A percentile compares a stretch with the other conserved stretches of the same genome.
phyloP scores from a whole-genome alignment of 768 basidiomycete genomes.

The Chalciporus pseudorubinellus region DNA sequence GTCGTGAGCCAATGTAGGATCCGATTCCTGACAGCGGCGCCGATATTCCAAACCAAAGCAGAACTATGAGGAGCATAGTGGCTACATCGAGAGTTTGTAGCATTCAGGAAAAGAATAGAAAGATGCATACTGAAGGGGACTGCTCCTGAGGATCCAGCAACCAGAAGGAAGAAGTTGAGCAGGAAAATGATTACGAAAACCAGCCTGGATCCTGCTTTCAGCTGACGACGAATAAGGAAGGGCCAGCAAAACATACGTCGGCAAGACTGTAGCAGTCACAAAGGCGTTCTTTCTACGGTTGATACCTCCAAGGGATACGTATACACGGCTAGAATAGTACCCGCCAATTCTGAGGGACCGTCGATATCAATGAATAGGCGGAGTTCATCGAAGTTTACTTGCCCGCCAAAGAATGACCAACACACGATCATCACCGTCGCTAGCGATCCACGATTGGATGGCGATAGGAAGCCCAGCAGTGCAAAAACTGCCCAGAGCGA shows the following conservation, averaged over 20 bases:
- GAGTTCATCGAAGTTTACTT: conserved; percentile 16
- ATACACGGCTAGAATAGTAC: conserved; percentile 82
- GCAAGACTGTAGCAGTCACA: conserved; percentile 83
- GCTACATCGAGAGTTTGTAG: conserved; percentile 38
- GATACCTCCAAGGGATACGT: conserved; percentile 68
- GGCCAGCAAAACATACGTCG: conserved; percentile 55
- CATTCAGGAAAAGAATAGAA: not conserved
- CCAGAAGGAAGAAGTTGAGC: conserved; percentile 86
- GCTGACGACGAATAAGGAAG: not conserved
- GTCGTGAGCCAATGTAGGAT: conserved; percentile 80
- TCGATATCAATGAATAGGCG: not conserved
- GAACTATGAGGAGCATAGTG: conserved; percentile 79
- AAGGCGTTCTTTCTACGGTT: conserved; percentile 81
- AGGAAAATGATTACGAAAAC: conserved; percentile 85
- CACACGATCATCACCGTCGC: conserved; percentile 67
- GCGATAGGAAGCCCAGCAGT: conserved; percentile 88
- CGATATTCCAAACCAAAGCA: conserved; percentile 93
- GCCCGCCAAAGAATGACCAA: conserved; percentile 93
- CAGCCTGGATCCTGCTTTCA: conserved; percentile 43
- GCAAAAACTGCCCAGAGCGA: conserved; percentile 66
- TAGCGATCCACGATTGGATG: conserved; percentile 91
- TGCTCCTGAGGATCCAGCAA: conserved; percentile 87
- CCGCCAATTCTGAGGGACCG: conserved; percentile 65
- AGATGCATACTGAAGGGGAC: conserved; percentile 79
- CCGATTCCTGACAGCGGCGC: conserved; percentile 86